Conservation (phyloP, 2,329 filamentous ascomycete species). For the Fusarium nematophilum region DNA sequence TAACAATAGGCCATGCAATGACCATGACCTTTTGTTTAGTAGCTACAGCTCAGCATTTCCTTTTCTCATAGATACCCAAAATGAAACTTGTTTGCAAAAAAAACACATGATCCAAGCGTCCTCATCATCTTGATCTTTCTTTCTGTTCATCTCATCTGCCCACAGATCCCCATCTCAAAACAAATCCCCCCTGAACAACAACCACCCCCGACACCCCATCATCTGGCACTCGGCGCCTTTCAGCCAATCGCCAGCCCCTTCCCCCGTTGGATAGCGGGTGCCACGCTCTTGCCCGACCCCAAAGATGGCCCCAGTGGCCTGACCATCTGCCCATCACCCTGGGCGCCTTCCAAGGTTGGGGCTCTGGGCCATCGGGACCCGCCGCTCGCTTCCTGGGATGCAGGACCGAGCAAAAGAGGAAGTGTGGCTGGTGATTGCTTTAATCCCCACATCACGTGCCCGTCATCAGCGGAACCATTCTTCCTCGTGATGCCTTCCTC, state of each 20-base stretch:
- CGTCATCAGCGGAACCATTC: too few species aligned
- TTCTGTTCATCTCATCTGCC: not conserved
- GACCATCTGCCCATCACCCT: conserved; percentile 42
- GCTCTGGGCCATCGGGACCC: conserved; percentile 30
- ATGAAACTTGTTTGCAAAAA: conserved; percentile 16
- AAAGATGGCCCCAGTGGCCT: conserved; percentile 33
- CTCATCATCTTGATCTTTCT: not conserved
- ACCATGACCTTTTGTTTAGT: not conserved
- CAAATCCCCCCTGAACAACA: not conserved
- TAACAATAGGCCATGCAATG: too few species aligned
- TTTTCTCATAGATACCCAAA: conserved; percentile 35
- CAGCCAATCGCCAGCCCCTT: too few species aligned
- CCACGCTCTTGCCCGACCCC: not conserved
- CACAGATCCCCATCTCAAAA: too few species aligned
- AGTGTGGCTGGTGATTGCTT: conserved; percentile 28
- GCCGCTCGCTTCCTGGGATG: conserved; percentile 23
- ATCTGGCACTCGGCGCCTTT: too few species aligned
- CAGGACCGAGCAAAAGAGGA: not conserved
- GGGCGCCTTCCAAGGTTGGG: too few species aligned
- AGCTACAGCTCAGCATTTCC: not conserved
- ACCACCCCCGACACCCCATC: too few species aligned
- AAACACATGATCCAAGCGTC: not conserved
- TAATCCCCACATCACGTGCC: not conserved
- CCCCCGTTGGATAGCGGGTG: too few species aligned
- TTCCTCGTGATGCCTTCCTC: too few species aligned